Base-by-base conservation (phyloP, 1,284 basidiomycete genomes). In the Porphyrellus sp. region DNA sequence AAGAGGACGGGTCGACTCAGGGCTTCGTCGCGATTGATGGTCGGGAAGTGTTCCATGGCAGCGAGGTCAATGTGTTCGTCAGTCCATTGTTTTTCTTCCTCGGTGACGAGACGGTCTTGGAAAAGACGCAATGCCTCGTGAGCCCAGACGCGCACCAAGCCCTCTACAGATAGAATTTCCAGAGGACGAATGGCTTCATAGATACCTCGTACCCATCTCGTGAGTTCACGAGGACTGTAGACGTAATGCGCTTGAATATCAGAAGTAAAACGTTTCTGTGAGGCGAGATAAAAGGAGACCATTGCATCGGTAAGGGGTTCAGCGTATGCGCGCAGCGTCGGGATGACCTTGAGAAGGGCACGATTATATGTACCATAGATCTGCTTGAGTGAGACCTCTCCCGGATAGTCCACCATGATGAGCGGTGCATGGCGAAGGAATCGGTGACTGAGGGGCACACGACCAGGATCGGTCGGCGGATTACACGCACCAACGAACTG, bases 401-500 rank as follows among this genome's bases (percentile, higher is more conserved):
- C 97, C 9, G 97, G 97, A 70, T 99, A 99, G 70, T 99, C 97
- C 51, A 99, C 97, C 96, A 99, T 98, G 67, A 99, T 84, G n/a
- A 99, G 79, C 0, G 97, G 97, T 0, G 96, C 95, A 72, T 99
- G 98, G 9, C 97, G 89, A 55, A 99, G 79, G 85, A 99, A 99
- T 57, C 97, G 86, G 69, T 97, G 94, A 56, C 85, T 95, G 53
- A 99, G 86, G 30, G 96, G 93, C n/a, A 99, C 95, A 72, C 97
- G 93, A 50, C 97, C 97, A 38, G 97, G 95, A 75, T 99, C 97
- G n/a, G 97, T 99, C 0, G 97, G 98, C 21, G 97, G 97, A 68
- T 99, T 99, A 74, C 97, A 99, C 41, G 97, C 97, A 30, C 97
- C 97, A 37, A 99, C 98, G 66, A 99, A 98, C 71, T 99, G 97